Evolutionary conservation across 192 early-diverging fungal genomes (phyloP).

Genomic region (Radiomyces spectabilis): DNA sequence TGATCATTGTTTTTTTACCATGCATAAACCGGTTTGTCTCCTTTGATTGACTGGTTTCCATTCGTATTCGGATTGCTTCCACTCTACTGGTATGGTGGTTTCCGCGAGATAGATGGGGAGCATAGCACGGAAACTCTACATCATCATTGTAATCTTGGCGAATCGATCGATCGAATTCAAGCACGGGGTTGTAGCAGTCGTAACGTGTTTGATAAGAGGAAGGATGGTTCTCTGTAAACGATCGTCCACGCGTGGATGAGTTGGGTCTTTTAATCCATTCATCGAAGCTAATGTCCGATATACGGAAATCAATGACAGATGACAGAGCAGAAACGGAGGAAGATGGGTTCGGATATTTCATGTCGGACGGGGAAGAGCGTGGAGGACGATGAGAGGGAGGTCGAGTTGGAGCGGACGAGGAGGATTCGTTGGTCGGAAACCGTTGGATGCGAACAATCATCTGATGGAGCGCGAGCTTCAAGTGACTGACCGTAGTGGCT

Average conservation of each 20-base stretch:
- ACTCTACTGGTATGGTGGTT: not conserved
- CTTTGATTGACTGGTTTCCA: conserved; percentile 15
- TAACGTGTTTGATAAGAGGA: too few relatives aligned
- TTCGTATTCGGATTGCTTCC: conserved; percentile 10
- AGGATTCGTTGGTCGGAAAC: not conserved
- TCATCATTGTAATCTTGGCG: not conserved
- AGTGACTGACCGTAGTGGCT: not conserved
- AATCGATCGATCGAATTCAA: conserved; percentile 2
- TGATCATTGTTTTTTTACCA: not conserved
- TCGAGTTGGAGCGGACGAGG: not conserved
- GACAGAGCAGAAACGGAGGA: too few relatives aligned
- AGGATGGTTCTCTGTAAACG: too few relatives aligned
- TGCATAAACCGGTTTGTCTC: conserved; percentile 5
- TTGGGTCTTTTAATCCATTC: too few relatives aligned
- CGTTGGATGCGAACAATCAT: not conserved
- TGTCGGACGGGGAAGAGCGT: too few relatives aligned
- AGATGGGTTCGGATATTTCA: too few relatives aligned
- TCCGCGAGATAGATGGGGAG: not conserved
- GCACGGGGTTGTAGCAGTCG: conserved; percentile 2
- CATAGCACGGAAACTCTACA: not conserved
- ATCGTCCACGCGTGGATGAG: too few relatives aligned
- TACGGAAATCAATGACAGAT: too few relatives aligned
- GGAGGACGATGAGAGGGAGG: not conserved
- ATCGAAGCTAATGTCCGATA: too few relatives aligned
- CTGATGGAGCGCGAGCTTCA: not conserved